These are phyloP conservation scores for Trametes polyzona DNA, from an alignment of 1,284 basidiomycete genomes.

Conservation along the genomic window DNA sequence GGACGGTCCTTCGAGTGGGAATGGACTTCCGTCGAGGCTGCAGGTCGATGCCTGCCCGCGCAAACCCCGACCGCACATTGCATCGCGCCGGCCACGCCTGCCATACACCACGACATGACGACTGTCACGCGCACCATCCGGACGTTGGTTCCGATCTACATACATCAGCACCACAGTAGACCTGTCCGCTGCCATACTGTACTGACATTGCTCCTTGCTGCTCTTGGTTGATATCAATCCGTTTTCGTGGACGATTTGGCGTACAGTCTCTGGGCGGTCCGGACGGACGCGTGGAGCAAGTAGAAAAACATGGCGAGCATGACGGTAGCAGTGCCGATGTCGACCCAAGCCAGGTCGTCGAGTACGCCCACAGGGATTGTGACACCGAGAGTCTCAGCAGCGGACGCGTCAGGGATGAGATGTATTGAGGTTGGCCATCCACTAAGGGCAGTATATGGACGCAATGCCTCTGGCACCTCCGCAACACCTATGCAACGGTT, in stretches of 20 bases:
- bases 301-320: constrained; percentile 46
- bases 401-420: constrained; percentile 13
- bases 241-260: constrained; percentile 21
- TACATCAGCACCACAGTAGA: constrained; percentile 35
- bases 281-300: constrained; percentile 33
- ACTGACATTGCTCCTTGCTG: constrained; percentile 30
- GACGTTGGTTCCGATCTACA: constrained; percentile 31
- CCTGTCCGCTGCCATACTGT: constrained; percentile 33
- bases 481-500: background rate
- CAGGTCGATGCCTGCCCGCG: background rate
- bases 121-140: constrained; percentile 27
- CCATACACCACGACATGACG: constrained; percentile 9
- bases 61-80: background rate
- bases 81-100: background rate
- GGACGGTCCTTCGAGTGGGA: background rate
- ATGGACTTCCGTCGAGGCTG: background rate
- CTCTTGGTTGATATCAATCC: constrained; percentile 27
- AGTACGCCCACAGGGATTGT: constrained; percentile 45
- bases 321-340: constrained; percentile 44
- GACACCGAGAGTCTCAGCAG: constrained; percentile 9
- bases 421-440: constrained; percentile 11
- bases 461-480: constrained; percentile 18
- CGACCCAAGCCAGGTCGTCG: constrained; percentile 44
- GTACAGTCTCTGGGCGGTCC: constrained; percentile 27
- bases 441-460: constrained; percentile 23